Evolutionary conservation across 768 basidiomycete species (phyloP), one percentile per base, ranked within the genome.

Genomic region (Tricholoma furcatifolium): DNA sequence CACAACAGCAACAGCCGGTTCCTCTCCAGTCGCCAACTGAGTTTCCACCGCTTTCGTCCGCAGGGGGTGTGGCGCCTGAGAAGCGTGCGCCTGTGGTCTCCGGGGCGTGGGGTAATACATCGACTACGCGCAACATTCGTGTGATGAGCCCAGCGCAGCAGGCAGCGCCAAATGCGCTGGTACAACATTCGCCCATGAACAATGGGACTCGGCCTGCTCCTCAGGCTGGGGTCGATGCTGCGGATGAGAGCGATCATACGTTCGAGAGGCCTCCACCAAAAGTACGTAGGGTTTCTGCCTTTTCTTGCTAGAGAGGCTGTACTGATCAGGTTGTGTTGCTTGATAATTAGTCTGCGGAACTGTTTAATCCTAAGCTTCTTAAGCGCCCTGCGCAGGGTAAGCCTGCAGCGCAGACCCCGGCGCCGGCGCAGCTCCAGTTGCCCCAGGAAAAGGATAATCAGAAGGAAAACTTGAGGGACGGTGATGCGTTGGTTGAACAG

Each of bases 71-170:
- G 18, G 66, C 68, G 24, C 63, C 68, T 17, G 84, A 85, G 66
- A 82, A 77, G 60, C 80, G 79, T 41, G 62, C 73, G 6, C 83
- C 84, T 3, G 69, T 73, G 2, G 78, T 78, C 6, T 73, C 74
- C 24, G 88, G 89, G 21, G 89, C 85, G 20, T 92, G 90, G 90
- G 82, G 79, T 18, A 85, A 84, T 56, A 66, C 80, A 23, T 71
- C 80, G 27, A 71, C 81, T 21, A 70, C 71, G 18, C 74, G 84
- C 12, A 74, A 84, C 18, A 74, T 82, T 53, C 75, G 88, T 39
- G 68, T 74, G 54, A 71, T 72, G 43, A 66, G 59, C 21, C 64
- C 65, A 50, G 69, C 51, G 47, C 66, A 56, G 55, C 60, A 53
- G 30, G 58, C 70, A 50, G 57, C 70, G 9, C 31, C 43, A 2